Evolutionary conservation across 257 asterid species (phyloP), one percentile per base, ranked within the genome.

Genomic region (Nicotiana sylvestris): DNA sequence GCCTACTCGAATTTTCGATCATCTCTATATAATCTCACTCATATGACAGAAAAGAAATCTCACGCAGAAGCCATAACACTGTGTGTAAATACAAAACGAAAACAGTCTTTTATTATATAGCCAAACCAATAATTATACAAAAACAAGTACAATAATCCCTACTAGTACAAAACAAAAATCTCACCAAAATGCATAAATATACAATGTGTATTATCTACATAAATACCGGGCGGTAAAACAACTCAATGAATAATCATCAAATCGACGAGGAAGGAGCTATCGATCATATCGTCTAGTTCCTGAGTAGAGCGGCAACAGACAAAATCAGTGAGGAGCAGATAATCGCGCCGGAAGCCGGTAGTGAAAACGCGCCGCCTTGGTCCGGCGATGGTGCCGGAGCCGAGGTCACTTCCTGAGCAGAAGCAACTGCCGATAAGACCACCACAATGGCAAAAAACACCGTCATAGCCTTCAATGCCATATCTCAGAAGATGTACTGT

Each of bases 301-400:
- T 88, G 81, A 87, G 6, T 21, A 92, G 81, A 43, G 91, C 93
- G 11, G 87, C 0, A 53, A 88, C 72, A 16, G 91, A 91, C 39
- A 87, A 29, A 56, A 80, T 79, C 88, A 92, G 18, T 0, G 97
- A 89, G 57, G 88, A 91, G 79, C 82, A 86, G 67, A 88, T 87
- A 17, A 87, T 81, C 25, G 91, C 93, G 70, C 85, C 82, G 18
- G 93, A 89, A 32, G 85, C 67, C 12, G 93, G 86, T 85, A 89
- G 80, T 9, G 89, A 82, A 85, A 7, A 72, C 10, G 84, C 90
- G 10, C 88, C 86, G 4, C 92, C 97, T 68, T 86, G 74, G 60
- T 85, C 86, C 1, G 91, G 92, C 21, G 91, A 81, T 25, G 94
- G 94, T 15, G 93, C 91, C 2, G 94, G 96, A 2, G 90, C 66